Evolutionary conservation across 257 asterid species (phyloP).

Genomic region (Nicotiana otophora): DNA sequence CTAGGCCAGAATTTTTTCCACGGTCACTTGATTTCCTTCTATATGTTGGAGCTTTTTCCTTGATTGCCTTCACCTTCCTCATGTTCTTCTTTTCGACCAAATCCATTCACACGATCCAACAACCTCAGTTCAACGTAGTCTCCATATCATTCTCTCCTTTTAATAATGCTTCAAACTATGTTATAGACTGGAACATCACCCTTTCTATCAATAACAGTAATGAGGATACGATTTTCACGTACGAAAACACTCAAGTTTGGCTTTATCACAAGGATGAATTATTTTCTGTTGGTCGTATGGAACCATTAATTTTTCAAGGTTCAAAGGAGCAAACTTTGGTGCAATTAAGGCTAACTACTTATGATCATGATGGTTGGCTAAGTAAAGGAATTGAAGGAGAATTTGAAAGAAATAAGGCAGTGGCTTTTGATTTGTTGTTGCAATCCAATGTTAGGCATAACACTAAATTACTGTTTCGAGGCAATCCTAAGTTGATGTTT

Average conservation of each 20-base stretch:
- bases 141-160: too few relatives aligned
- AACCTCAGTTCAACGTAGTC: too few relatives aligned
- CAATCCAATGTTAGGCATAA: neutral
- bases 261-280: neutral
- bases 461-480: neutral
- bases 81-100: neutral
- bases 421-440: neutral
- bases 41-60: too few relatives aligned
- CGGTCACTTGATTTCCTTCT: too few relatives aligned
- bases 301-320: neutral
- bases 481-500: too few relatives aligned
- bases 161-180: too few relatives aligned
- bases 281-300: neutral
- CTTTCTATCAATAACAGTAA: too few relatives aligned
- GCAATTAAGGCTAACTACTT: neutral
- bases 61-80: neutral
- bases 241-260: too few relatives aligned
- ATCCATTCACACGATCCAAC: neutral
- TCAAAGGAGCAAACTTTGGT: neutral
- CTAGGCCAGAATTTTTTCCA: too few relatives aligned
- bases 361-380: neutral
- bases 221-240: too few relatives aligned
- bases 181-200: too few relatives aligned
- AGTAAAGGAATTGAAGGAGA: neutral
- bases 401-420: neutral